Conservation (phyloP, 2,329 filamentous ascomycete species). For the Diplocarpon rosae region DNA sequence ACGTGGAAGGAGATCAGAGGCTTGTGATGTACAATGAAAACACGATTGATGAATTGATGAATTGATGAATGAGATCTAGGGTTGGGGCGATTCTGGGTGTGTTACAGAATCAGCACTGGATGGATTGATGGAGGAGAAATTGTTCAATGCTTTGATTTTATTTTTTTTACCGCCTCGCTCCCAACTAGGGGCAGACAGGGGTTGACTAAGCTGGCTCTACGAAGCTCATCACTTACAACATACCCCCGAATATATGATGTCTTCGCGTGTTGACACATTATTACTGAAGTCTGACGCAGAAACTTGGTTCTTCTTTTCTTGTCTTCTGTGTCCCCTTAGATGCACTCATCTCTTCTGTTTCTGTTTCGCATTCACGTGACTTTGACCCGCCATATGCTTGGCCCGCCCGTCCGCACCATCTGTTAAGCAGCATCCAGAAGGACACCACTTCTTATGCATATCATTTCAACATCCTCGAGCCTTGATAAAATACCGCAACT, state of each 20-base stretch:
- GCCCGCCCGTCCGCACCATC: not conserved
- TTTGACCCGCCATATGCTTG: not conserved
- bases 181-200: too few species aligned
- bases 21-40: conserved; percentile 14
- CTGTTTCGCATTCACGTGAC: not conserved
- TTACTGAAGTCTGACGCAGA: too few species aligned
- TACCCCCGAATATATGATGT: too few species aligned
- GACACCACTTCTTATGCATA: conserved; percentile 7
- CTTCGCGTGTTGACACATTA: too few species aligned
- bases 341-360: not conserved
- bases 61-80: conserved; percentile 5
- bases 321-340: not conserved
- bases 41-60: conserved; percentile 11
- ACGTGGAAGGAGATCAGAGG: not conserved
- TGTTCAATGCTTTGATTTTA: conserved; percentile 10
- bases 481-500: not conserved
- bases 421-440: not conserved
- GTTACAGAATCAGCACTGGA: conserved; percentile 10
- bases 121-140: conserved; percentile 7
- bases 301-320: not conserved
- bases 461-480: conserved; percentile 1
- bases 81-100: conserved; percentile 7
- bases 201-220: too few species aligned
- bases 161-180: not conserved
- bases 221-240: too few species aligned